Evolutionary conservation across 192 early-diverging fungal genomes (phyloP).

Genomic region (Gamsiella multidivaricata): DNA sequence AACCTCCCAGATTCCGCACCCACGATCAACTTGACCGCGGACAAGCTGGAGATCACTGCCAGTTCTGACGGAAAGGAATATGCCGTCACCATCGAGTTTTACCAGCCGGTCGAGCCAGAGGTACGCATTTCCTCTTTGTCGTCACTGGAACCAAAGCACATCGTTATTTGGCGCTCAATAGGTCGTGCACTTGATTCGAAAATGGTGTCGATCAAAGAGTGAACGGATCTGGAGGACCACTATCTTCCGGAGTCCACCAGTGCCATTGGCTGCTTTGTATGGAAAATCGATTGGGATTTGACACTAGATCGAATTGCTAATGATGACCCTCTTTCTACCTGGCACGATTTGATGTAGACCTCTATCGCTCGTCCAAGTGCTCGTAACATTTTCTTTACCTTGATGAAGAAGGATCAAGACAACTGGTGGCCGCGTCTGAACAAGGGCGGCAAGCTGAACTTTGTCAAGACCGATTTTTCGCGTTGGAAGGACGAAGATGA

Average conservation of each 20-base stretch:
- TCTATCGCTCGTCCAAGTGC: constrained; percentile 74
- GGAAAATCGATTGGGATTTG: too few relatives aligned
- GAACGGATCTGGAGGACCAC: too few relatives aligned
- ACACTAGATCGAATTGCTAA: too few relatives aligned
- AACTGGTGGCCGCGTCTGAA: constrained; percentile 89
- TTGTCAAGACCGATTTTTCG: constrained; percentile 90
- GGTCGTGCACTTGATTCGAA: too few relatives aligned
- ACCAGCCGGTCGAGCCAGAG: constrained; percentile 75
- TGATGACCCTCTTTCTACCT: too few relatives aligned
- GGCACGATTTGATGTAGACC: constrained; percentile 64
- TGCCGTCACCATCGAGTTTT: constrained; percentile 79
- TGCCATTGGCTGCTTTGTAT: too few relatives aligned
- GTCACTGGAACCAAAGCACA: not conserved
- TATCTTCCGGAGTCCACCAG: too few relatives aligned
- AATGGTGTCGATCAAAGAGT: too few relatives aligned
- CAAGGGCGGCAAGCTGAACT: constrained; percentile 74
- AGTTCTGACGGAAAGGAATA: constrained; percentile 72
- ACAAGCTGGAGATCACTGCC: constrained; percentile 74
- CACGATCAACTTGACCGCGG: constrained; percentile 62
- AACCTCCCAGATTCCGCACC: constrained; percentile 76
- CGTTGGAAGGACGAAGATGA: constrained; percentile 95
- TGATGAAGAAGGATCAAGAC: constrained; percentile 79
- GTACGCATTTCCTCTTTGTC: constrained; percentile 47
- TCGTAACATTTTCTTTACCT: constrained; percentile 72
- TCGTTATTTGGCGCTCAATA: too few relatives aligned